Conservation (phyloP, 176 grass and related monocot species). For the Raddia guianensis region DNA sequence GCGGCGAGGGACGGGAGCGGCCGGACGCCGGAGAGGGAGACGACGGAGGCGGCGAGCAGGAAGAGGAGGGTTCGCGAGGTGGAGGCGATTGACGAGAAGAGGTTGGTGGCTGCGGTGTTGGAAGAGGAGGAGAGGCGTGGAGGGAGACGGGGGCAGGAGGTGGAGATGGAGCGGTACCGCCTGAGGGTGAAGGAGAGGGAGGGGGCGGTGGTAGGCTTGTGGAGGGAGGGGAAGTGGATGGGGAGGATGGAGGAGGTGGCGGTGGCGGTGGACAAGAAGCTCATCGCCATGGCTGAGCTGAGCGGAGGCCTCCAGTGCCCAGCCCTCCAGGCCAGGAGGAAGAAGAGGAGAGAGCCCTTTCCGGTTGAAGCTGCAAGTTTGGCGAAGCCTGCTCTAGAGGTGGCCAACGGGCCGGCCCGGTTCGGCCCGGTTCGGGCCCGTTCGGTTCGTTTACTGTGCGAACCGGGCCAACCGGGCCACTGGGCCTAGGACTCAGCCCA, state of each 20-base stretch:
- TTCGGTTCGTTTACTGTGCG: no score
- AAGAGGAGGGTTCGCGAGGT: slow-evolving; percentile 41
- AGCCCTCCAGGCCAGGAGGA: not conserved
- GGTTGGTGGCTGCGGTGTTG: not conserved
- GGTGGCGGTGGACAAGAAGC: slow-evolving; percentile 30
- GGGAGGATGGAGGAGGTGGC: not conserved
- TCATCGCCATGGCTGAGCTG: slow-evolving; percentile 45
- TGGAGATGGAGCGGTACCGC: not conserved
- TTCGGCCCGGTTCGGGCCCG: no score
- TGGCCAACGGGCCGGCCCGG: no score
- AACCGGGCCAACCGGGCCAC: no score
- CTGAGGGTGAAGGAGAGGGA: slow-evolving; percentile 3
- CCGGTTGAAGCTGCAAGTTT: no score
- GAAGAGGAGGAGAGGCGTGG: slow-evolving; percentile 19
- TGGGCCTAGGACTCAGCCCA: no score
- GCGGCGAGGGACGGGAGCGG: slow-evolving; percentile 27
- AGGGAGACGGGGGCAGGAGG: not conserved
- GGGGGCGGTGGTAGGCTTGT: not conserved
- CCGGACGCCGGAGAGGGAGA: slow-evolving; percentile 40
- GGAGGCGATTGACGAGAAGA: slow-evolving; percentile 31
- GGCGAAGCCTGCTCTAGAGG: no score
- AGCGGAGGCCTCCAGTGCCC: not conserved
- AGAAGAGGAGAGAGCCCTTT: not conserved
- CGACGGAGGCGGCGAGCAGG: slow-evolving; percentile 38
- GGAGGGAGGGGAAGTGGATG: slow-evolving; percentile 2